phyloP scores from a whole-genome alignment of 768 basidiomycete genomes.

The Pisolithus microcarpus region DNA sequence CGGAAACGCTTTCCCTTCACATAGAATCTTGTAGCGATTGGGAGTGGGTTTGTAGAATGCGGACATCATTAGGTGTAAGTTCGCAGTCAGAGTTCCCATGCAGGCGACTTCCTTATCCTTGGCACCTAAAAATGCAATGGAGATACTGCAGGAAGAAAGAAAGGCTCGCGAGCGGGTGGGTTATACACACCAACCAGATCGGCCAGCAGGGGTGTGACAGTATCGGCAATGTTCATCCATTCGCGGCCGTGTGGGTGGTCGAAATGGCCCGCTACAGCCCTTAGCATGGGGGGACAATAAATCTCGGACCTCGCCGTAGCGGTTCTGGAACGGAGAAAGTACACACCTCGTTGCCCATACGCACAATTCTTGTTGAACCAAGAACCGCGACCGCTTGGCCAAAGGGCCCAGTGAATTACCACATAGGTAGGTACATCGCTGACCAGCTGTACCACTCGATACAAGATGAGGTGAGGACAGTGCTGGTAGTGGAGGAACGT shows the following conservation, averaged over 20 bases:
- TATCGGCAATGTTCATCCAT: constrained; percentile 76
- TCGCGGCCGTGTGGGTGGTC: constrained; percentile 75
- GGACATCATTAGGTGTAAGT: constrained; percentile 92
- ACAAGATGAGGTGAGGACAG: constrained; percentile 2
- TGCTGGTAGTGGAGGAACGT: constrained; percentile 7
- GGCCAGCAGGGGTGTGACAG: constrained; percentile 67
- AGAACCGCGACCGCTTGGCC: constrained; percentile 60
- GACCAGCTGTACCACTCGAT: constrained; percentile 31
- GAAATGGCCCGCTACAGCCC: constrained; percentile 86
- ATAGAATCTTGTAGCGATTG: constrained; percentile 86
- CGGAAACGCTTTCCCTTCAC: constrained; percentile 91
- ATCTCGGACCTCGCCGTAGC: constrained; percentile 3
- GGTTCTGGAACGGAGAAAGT: constrained; percentile 5
- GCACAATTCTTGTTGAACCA: constrained; percentile 76
- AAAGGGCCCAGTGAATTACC: constrained; percentile 91
- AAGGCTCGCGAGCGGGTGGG: constrained; percentile 2
- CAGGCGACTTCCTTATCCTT: constrained; percentile 86
- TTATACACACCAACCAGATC: constrained; percentile 66
- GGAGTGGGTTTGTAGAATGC: constrained; percentile 88
- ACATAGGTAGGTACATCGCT: constrained; percentile 75
- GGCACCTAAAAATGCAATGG: constrained; percentile 52
- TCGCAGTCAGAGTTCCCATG: constrained; percentile 92
- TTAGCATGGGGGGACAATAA: constrained; percentile 25
- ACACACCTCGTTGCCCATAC: constrained; percentile 73
- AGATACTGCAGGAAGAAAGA: constrained; percentile 7